phyloP scores from a whole-genome alignment of 164 flowering plant species.

The Magnolia changhungtana region DNA sequence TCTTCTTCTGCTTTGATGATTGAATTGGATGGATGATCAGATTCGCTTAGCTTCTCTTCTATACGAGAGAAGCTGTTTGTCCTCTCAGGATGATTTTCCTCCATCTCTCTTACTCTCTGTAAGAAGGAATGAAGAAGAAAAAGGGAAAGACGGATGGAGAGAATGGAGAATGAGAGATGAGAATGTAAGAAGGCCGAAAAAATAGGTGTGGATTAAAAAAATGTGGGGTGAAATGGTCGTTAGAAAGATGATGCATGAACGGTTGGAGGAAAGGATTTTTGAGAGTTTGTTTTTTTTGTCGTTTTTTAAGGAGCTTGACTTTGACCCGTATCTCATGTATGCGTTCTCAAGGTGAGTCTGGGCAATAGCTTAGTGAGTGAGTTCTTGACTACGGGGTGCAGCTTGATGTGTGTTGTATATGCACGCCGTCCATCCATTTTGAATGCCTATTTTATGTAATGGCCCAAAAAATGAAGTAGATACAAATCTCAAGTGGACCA shows the following conservation, averaged over 20 bases:
- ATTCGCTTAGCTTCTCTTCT: background rate
- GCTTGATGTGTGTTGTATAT: too few relatives aligned
- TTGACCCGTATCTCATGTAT: too few relatives aligned
- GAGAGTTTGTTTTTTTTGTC: background rate
- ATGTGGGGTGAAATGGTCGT: slow-evolving; percentile 16
- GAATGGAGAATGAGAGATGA: slow-evolving; percentile 2
- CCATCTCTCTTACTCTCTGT: background rate
- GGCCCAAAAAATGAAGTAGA: too few relatives aligned
- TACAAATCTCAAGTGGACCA: too few relatives aligned
- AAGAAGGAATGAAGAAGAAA: background rate
- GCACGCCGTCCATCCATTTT: too few relatives aligned
- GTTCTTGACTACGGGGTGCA: too few relatives aligned
- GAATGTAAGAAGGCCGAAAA: background rate
- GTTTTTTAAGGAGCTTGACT: too few relatives aligned
- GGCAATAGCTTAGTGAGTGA: too few relatives aligned
- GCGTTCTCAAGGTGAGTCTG: too few relatives aligned
- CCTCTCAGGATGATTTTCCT: background rate
- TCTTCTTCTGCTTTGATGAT: background rate
- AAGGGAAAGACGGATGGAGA: background rate
- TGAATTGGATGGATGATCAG: background rate
- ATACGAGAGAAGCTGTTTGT: background rate
- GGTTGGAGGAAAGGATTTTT: background rate
- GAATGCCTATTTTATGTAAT: too few relatives aligned
- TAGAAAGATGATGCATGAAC: background rate
- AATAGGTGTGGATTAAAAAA: background rate